Evolutionary conservation across 2,329 filamentous ascomycete species (phyloP).

Genomic region (Trichoderma sp.): DNA sequence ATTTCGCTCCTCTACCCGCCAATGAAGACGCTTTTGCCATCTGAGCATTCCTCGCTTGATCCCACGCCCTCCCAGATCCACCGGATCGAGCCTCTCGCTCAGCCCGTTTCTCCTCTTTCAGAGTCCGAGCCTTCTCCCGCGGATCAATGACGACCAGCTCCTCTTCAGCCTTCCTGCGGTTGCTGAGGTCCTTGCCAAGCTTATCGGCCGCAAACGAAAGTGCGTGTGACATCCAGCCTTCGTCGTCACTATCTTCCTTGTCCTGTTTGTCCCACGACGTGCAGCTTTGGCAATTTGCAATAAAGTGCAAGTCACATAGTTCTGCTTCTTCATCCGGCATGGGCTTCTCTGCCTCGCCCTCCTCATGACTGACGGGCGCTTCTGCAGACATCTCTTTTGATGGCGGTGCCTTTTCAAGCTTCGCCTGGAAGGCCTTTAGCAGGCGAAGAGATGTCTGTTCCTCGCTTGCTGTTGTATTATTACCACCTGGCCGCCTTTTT

Average conservation of each 20-base stretch:
- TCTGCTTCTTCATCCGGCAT: conserved; percentile 65
- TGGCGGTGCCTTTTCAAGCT: conserved; percentile 61
- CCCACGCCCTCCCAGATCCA: conserved; percentile 60
- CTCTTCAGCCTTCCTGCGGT: conserved; percentile 88
- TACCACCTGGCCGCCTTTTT: conserved; percentile 64
- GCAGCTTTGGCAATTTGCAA: conserved; percentile 92
- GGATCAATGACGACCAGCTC: conserved; percentile 93
- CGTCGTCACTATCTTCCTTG: conserved; percentile 60
- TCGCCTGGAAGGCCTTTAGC: conserved; percentile 77
- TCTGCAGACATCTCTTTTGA: conserved; percentile 40
- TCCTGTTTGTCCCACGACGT: conserved; percentile 74
- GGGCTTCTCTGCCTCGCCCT: conserved; percentile 33
- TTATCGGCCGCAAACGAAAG: conserved; percentile 87
- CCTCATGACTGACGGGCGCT: conserved; percentile 44
- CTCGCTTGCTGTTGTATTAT: conserved; percentile 53
- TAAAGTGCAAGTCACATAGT: conserved; percentile 93
- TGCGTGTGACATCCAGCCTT: conserved; percentile 83
- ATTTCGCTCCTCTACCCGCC: conserved; percentile 59
- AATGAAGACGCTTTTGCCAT: conserved; percentile 55
- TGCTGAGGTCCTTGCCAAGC: conserved; percentile 86
- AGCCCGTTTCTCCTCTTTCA: conserved; percentile 65
- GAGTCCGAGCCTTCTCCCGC: conserved; percentile 73
- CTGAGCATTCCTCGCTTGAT: conserved; percentile 59
- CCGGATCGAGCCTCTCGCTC: conserved; percentile 57
- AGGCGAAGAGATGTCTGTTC: conserved; percentile 69